Evolutionary conservation across 495 filamentous ascomycete species (phyloP).

Genomic region (Margaritispora aquatica): DNA sequence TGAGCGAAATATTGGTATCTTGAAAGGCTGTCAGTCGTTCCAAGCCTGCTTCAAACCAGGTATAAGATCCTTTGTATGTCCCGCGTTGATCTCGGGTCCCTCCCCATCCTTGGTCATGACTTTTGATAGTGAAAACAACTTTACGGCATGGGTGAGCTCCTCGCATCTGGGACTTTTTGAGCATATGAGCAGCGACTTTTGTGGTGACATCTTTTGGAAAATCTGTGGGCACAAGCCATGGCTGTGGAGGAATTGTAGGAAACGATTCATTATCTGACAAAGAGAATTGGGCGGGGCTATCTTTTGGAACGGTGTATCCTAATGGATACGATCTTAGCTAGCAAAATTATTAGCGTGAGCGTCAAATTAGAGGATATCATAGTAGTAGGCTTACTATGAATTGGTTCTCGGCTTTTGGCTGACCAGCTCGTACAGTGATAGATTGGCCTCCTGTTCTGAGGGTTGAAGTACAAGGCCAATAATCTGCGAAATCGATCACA

Average conservation of each 20-base stretch:
- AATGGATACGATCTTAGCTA: conserved; percentile 20
- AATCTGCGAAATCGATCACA: conserved; percentile 64
- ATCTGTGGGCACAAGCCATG: conserved; percentile 7
- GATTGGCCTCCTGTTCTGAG: not conserved
- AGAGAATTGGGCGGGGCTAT: not conserved
- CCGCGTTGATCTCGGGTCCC: conserved; percentile 25
- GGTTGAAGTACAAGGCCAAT: conserved; percentile 53
- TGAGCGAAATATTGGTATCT: not conserved
- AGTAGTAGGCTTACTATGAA: conserved; percentile 10
- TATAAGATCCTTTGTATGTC: conserved; percentile 53
- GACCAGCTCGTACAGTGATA: not conserved
- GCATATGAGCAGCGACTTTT: conserved; percentile 7
- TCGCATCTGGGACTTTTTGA: conserved; percentile 6
- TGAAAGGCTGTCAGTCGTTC: conserved; percentile 32
- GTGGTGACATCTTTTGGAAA: conserved; percentile 4
- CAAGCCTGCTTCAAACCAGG: conserved; percentile 65
- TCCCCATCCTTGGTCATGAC: conserved; percentile 64
- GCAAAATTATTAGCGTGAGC: conserved; percentile 12
- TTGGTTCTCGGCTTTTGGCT: conserved; percentile 7
- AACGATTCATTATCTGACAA: not conserved
- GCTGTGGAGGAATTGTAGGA: conserved; percentile 4
- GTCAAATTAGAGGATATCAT: not conserved
- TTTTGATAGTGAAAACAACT: conserved; percentile 59
- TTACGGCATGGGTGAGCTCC: conserved; percentile 42
- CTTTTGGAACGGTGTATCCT: conserved; percentile 14